Base-by-base conservation (phyloP, 345 rosid genomes). In the Sonneratia caseolaris region DNA sequence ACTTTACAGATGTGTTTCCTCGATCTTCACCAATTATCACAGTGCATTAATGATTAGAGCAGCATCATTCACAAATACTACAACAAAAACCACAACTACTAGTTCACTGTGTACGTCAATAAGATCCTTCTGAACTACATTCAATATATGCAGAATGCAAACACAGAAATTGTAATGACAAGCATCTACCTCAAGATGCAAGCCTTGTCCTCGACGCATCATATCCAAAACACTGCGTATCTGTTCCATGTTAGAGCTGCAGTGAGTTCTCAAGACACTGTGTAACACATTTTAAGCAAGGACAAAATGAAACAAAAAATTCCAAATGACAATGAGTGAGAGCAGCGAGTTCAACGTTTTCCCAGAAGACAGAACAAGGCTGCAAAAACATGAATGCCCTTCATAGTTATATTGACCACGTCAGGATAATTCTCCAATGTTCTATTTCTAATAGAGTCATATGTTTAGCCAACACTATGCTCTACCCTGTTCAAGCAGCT, bases 141-240 rank as follows among this genome's bases (percentile, higher is more conserved):
- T 57, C 64, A 1, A 22, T 57, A 57, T 18, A 27, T 32, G 38
- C 38, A n/a, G 35, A 59, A 8, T 62, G 38, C 66, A 62, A 35
- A 47, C 12, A 71, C 38, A 37, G 19, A 62, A n/a, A 21, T 22
- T 56, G 38, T 21, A 37, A 37, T 12, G 13, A 5, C 68, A 43
- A 38, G 69, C 53, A 73, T 59, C n/a, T 13, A 91, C 98, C 97
- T 91, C 96, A 57, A 89, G 67, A 38, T 86, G 93, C 84, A 93
- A 80, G 78, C 81, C 80, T 80, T 92, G 96, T 15, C 90, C 88
- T 79, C 96, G 82, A 19, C 90, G 96, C 92, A 93, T 86, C 53
- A 89, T 85, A 77, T 88, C 97, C 91, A 91, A 77, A 80, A 87
- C 86, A 82, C 75, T 85, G 56, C 92, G 90, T 72, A 93, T 78